Base-by-base conservation (phyloP, 225 moss, liverwort and hornwort genomes). In the Polytrichum formosum region DNA sequence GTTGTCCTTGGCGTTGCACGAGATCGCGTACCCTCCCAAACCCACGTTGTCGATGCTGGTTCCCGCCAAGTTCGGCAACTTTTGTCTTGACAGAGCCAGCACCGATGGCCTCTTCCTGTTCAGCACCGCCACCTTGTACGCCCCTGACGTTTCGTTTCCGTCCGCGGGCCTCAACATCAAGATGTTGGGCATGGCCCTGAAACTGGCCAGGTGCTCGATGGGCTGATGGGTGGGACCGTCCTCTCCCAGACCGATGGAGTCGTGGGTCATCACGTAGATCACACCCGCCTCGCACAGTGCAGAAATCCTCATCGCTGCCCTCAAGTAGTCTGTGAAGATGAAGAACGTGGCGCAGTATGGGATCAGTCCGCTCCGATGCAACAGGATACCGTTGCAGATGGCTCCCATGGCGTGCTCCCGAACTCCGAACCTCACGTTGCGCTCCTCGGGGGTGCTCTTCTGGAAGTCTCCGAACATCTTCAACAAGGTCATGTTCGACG, bases 391-490 rank as follows among this genome's bases (percentile, higher is more conserved):
- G 21, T 93, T 96, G 65, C 56, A 56, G 66, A 96, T 96, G 56
- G 93, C 96, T 76, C 96, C 96, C 96, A 96, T 96, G 18, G 93
- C 96, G 63, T 93, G 93, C 74, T 96, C 96, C 70, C 96, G 77
- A 33, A 96, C 96, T 59, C 96, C 96, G 30, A 96, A 96, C 70
- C 96, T 87, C 56, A 96, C 78, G 46, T 96, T 96, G 10, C 91
- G 91, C 73, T 96, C 96, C 7, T 63, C 93, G 7, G 93, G 93
- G 6, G 86, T 85, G 53, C 66, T 82, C 79, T 88, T 91, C 72
- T 96, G 96, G 80, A 88, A 96, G 55, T 96, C 96, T 7, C 96
- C 96, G 29, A 89, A 96, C 93, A 96, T 93, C 78, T 96, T 96
- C 91, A 96, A 60, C 85, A 96, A 78, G n/a, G 96, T 96, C 96